A percentile compares a stretch with the other conserved stretches of the same genome.
Conservation (phyloP, 441 rosid genomes). For the Mallotus japonicus region DNA sequence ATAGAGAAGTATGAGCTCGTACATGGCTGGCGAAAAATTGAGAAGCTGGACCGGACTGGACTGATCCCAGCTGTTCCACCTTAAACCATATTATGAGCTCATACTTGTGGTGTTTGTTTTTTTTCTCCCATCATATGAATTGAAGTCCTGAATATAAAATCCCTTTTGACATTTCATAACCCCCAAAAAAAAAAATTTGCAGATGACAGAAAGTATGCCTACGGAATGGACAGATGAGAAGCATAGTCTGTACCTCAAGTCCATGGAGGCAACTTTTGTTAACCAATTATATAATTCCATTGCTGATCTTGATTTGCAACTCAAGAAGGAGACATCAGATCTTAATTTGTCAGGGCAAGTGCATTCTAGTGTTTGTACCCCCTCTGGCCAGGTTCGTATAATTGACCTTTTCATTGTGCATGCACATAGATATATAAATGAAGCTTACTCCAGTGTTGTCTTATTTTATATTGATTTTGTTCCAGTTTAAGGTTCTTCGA, state of each 20-base stretch:
- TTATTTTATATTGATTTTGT: conserved; percentile 20
- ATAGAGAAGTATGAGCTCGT: not conserved
- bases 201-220: conserved; percentile 29
- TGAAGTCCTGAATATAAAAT: not conserved
- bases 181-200: conserved; percentile 16
- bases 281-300: conserved; percentile 53
- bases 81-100: not conserved
- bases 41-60: conserved; percentile 6
- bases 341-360: conserved; percentile 26
- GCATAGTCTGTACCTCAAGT: conserved; percentile 62
- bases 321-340: conserved; percentile 21
- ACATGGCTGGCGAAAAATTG: not conserved
- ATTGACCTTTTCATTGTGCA: not conserved
- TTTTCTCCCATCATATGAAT: not conserved
- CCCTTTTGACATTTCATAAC: not conserved
- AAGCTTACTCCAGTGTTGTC: not conserved
- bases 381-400: conserved; percentile 47
- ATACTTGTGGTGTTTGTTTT: not conserved
- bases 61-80: not conserved
- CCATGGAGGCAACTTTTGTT: conserved; percentile 75
- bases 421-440: not conserved
- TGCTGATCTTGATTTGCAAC: conserved; percentile 32
- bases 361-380: conserved; percentile 24
- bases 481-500: conserved; percentile 56
- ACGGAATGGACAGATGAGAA: conserved; percentile 79